These are phyloP conservation scores for Trichodelitschia bisporula DNA, from an alignment of 495 filamentous ascomycete species.

Conservation along the genomic window DNA sequence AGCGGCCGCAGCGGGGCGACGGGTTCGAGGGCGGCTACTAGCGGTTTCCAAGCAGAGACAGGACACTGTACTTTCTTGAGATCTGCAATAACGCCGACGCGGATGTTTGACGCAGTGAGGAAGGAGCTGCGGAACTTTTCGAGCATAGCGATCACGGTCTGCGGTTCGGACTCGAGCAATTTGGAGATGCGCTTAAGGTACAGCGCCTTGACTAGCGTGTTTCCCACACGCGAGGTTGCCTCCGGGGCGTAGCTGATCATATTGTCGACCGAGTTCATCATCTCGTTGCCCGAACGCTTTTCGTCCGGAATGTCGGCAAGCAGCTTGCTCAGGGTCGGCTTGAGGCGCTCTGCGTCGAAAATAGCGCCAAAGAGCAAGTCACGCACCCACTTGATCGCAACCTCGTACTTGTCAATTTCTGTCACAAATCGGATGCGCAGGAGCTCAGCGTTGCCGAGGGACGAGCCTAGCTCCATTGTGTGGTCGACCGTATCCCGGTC, in stretches of 20 bases:
- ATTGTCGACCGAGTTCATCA: conserved; percentile 48
- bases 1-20: conserved; percentile 27
- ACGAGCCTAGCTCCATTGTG: conserved; percentile 34
- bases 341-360: conserved; percentile 56
- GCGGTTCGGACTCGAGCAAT: conserved; percentile 45
- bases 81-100: conserved; percentile 63
- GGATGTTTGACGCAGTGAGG: conserved; percentile 59
- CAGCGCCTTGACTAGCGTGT: conserved; percentile 65
- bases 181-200: conserved; percentile 68
- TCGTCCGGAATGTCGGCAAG: conserved; percentile 80
- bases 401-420: conserved; percentile 68
- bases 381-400: conserved; percentile 61
- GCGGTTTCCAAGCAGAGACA: conserved; percentile 58
- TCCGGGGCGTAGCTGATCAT: conserved; percentile 54
- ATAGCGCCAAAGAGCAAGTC: conserved; percentile 70
- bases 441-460: conserved; percentile 54
- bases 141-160: conserved; percentile 46
- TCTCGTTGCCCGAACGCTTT: conserved; percentile 67
- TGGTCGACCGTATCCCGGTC: conserved; percentile 82
- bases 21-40: conserved; percentile 18
- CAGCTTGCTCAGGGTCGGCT: conserved; percentile 63
- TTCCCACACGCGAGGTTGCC: conserved; percentile 50
- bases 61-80: conserved; percentile 51
- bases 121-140: conserved; percentile 48
- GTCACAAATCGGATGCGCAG: conserved; percentile 60